Evolutionary conservation across 805 yeast species (phyloP).

Genomic region (Candida arabinofermentans): DNA sequence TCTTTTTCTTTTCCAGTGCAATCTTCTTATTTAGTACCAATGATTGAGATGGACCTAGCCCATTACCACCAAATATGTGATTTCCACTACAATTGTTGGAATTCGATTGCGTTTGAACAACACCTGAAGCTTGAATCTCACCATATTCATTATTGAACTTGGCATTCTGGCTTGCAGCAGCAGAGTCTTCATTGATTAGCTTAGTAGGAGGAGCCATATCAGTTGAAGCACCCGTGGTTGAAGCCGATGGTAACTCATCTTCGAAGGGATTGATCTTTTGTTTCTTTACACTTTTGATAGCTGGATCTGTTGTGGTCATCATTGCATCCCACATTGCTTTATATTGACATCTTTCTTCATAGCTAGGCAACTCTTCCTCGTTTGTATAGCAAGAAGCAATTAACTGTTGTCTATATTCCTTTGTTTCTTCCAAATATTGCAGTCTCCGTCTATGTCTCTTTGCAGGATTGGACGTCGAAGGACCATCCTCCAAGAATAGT

Average conservation of each 20-base stretch:
- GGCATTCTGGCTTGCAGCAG: constrained; percentile 13
- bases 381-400: constrained; percentile 24
- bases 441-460: constrained; percentile 30
- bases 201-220: constrained; percentile 24
- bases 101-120: constrained; percentile 35
- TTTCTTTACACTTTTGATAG: background rate
- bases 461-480: constrained; percentile 16
- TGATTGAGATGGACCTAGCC: constrained; percentile 57
- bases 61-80: constrained; percentile 39
- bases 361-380: constrained; percentile 10
- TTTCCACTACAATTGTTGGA: constrained; percentile 17
- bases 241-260: background rate
- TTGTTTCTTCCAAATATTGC: constrained; percentile 29
- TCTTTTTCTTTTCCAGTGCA: constrained; percentile 38
- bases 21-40: constrained; percentile 51
- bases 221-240: background rate
- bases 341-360: constrained; percentile 22
- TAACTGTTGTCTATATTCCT: constrained; percentile 28
- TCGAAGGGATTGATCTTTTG: constrained; percentile 12
- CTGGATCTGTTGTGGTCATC: constrained; percentile 7
- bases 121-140: constrained; percentile 62
- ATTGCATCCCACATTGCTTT: constrained; percentile 22
- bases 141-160: constrained; percentile 37
- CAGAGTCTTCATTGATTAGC: constrained; percentile 23
- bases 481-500: constrained; percentile 68